Percentiles rank a stretch among this genome's conserved stretches.
Evolutionary conservation across 441 rosid species (phyloP).

Genomic region (Populus tomentosa): DNA sequence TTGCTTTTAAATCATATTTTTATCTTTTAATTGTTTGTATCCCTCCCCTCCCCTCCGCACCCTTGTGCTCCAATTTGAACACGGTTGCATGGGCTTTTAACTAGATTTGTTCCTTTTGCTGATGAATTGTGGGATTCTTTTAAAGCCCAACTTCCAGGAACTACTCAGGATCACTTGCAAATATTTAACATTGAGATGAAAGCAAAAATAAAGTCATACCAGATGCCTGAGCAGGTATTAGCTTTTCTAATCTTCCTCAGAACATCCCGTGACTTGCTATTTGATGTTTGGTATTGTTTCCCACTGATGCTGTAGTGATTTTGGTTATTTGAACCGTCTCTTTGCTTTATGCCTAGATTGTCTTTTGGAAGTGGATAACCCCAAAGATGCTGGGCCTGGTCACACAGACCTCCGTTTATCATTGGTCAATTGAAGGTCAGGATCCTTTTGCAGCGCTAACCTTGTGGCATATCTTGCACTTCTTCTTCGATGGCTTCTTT

Average conservation of each 20-base stretch:
- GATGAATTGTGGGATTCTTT: slow-evolving; percentile 5
- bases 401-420: slow-evolving; percentile 88
- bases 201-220: slow-evolving; percentile 92
- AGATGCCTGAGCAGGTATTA: slow-evolving; percentile 97
- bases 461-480: slow-evolving; percentile 5
- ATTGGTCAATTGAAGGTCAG: slow-evolving; percentile 98
- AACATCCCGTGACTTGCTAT: background rate
- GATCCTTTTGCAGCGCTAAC: slow-evolving; percentile 1
- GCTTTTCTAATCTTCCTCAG: background rate
- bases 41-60: background rate
- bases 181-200: slow-evolving; percentile 97
- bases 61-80: background rate
- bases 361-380: slow-evolving; percentile 98
- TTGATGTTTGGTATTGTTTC: background rate
- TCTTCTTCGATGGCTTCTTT: background rate
- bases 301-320: background rate
- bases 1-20: background rate
- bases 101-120: slow-evolving; percentile 1
- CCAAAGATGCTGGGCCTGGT: slow-evolving; percentile 93
- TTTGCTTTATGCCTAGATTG: slow-evolving; percentile 49
- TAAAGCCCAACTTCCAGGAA: slow-evolving; percentile 97
- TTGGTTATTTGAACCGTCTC: background rate
- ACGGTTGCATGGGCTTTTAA: too few species aligned
- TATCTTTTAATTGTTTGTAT: background rate
- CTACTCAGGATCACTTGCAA: slow-evolving; percentile 98